Evolutionary conservation across 2,329 filamentous ascomycete species (phyloP).

Genomic region (Fusarium compactum): DNA sequence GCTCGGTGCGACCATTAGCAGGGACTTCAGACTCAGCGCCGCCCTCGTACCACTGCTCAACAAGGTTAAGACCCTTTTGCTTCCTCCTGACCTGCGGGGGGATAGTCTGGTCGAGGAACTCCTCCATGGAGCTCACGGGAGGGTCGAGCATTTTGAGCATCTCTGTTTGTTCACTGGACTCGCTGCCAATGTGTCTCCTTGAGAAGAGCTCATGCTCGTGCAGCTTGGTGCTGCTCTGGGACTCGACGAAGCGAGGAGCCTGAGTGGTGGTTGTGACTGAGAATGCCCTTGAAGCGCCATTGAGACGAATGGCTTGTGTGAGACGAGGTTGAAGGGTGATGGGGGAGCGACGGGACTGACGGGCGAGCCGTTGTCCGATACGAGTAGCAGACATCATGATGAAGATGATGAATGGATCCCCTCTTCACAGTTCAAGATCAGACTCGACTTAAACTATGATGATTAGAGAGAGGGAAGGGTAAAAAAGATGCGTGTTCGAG

Average conservation of each 20-base stretch:
- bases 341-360: slow-evolving; percentile 41
- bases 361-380: slow-evolving; percentile 46
- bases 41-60: slow-evolving; percentile 48
- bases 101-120: slow-evolving; percentile 86
- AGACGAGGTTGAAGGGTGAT: slow-evolving; percentile 38
- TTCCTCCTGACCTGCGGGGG: slow-evolving; percentile 73
- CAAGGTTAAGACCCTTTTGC: slow-evolving; percentile 44
- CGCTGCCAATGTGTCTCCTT: slow-evolving; percentile 87
- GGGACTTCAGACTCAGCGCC: slow-evolving; percentile 41
- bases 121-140: slow-evolving; percentile 78
- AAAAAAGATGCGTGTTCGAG: not conserved
- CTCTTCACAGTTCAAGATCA: slow-evolving; percentile 14
- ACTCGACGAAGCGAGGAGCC: slow-evolving; percentile 39
- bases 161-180: slow-evolving; percentile 71
- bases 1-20: slow-evolving; percentile 44
- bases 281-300: slow-evolving; percentile 31
- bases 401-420: slow-evolving; percentile 7
- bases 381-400: slow-evolving; percentile 47
- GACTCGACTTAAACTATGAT: slow-evolving; percentile 5
- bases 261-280: slow-evolving; percentile 28
- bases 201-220: slow-evolving; percentile 66
- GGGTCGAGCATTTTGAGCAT: slow-evolving; percentile 88
- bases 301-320: slow-evolving; percentile 27
- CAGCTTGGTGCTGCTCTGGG: slow-evolving; percentile 35
- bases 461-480: not conserved